A percentile compares a stretch with the other conserved stretches of the same genome.
Evolutionary conservation across 202 grass and related monocot genomes (phyloP).

Genomic region (Bolboschoenoplectus hybrid): DNA sequence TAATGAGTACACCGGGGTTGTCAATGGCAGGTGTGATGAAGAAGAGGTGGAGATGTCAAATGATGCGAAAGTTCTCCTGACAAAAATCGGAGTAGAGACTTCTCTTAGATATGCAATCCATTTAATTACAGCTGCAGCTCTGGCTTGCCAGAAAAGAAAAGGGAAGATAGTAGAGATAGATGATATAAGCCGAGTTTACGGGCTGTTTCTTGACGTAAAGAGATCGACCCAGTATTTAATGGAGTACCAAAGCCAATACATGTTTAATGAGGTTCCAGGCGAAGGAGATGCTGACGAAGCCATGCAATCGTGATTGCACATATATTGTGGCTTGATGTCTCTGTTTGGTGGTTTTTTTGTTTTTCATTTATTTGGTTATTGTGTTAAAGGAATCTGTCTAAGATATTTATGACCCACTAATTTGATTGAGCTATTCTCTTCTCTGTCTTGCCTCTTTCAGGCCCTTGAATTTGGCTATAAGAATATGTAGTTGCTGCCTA

Average conservation of each 20-base stretch:
- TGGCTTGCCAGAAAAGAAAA: conserved; percentile 83
- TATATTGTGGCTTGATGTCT: neutral
- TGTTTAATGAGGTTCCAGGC: conserved; percentile 76
- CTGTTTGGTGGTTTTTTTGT: neutral
- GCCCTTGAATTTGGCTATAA: neutral
- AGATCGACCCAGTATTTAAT: conserved; percentile 77
- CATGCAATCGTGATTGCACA: conserved; percentile 49
- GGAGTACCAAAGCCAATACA: conserved; percentile 90
- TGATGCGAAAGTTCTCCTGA: conserved; percentile 76
- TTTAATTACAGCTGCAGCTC: conserved; percentile 66
- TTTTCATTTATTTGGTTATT: neutral
- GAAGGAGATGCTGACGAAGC: conserved; percentile 56
- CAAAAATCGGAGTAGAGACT: conserved; percentile 86
- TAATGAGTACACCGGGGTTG: neutral
- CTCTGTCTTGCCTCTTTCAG: neutral
- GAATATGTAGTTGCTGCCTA: neutral
- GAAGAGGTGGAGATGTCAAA: conserved; percentile 88
- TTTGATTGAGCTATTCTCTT: conserved; percentile 25
- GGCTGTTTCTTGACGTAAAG: conserved; percentile 88
- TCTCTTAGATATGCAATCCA: conserved; percentile 83
- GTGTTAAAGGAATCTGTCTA: neutral
- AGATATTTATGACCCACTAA: conserved; percentile 32
- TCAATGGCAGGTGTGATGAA: conserved; percentile 50
- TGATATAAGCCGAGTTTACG: conserved; percentile 82
- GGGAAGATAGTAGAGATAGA: conserved; percentile 86